phyloP scores from a whole-genome alignment of 2,329 filamentous ascomycete genomes.

The Ophidiomyces ophidiicola region DNA sequence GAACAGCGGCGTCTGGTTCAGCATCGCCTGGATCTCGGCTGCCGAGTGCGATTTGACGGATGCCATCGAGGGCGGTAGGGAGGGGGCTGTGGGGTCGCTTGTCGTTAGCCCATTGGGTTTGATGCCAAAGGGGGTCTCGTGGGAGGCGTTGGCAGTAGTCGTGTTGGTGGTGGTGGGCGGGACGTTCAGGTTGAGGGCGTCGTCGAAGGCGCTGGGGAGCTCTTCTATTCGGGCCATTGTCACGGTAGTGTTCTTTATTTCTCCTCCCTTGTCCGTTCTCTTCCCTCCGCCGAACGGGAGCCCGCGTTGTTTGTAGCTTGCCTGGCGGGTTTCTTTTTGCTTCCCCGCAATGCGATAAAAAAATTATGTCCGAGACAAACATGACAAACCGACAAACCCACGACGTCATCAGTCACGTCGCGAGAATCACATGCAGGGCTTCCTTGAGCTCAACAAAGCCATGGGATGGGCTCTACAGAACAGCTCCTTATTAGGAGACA shows the following conservation, averaged over 20 bases:
- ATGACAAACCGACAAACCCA: too few relatives aligned
- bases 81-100: conserved; percentile 29
- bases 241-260: not conserved
- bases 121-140: conserved; percentile 30
- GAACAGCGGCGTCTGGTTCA: conserved; percentile 72
- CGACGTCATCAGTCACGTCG: too few relatives aligned
- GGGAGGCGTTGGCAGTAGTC: conserved; percentile 17
- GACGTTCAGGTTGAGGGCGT: conserved; percentile 34
- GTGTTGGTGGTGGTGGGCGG: conserved; percentile 16
- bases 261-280: not conserved
- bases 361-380: too few relatives aligned
- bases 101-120: conserved; percentile 24
- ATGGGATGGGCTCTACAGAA: too few relatives aligned
- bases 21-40: conserved; percentile 50
- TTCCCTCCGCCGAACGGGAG: too few relatives aligned
- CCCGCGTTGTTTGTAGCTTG: too few relatives aligned
- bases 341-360: too few relatives aligned
- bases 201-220: conserved; percentile 40
- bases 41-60: conserved; percentile 44
- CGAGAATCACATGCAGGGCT: too few relatives aligned
- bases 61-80: conserved; percentile 48
- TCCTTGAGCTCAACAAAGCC: too few relatives aligned
- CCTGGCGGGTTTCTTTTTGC: not conserved
- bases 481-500: too few relatives aligned
- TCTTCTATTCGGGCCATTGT: conserved; percentile 43